Conservation (phyloP, 805 yeast genomes). For the Candida multigemmis region DNA sequence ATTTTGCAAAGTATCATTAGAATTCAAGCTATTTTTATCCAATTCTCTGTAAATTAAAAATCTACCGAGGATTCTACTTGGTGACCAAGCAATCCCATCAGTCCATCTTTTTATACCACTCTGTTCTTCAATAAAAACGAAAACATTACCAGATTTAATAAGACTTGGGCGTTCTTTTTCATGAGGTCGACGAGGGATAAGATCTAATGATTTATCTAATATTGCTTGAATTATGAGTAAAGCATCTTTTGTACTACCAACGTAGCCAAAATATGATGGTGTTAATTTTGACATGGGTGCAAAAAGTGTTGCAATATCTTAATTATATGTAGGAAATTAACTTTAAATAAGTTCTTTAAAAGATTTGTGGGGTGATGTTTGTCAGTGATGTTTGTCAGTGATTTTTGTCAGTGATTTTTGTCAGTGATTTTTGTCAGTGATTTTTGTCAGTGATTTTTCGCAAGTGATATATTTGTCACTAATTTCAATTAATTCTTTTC, state of each 20-base stretch:
- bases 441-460: no score
- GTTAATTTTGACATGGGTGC: slow-evolving; percentile 6
- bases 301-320: neutral
- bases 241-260: slow-evolving; percentile 79
- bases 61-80: slow-evolving; percentile 79
- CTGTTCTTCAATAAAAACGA: slow-evolving; percentile 75
- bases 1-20: no score
- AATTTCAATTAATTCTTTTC: no score
- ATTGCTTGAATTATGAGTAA: slow-evolving; percentile 75
- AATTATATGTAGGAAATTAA: neutral
- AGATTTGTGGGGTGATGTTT: slow-evolving; percentile 1
- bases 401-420: slow-evolving; percentile 1
- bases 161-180: slow-evolving; percentile 63
- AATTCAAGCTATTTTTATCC: slow-evolving; percentile 14
- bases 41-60: slow-evolving; percentile 75
- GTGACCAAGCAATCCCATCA: slow-evolving; percentile 93
- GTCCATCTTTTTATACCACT: slow-evolving; percentile 93
- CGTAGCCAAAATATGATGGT: slow-evolving; percentile 69
- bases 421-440: no score
- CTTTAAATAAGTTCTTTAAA: neutral
- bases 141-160: slow-evolving; percentile 70
- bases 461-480: no score
- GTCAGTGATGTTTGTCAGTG: slow-evolving; percentile 4
- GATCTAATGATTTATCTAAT: slow-evolving; percentile 46
- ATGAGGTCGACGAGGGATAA: slow-evolving; percentile 72